Percentiles rank a stretch among this genome's conserved stretches.
These are phyloP conservation scores for Clarireedia paspali DNA, from an alignment of 2,329 filamentous ascomycete genomes.

Conservation along the genomic window DNA sequence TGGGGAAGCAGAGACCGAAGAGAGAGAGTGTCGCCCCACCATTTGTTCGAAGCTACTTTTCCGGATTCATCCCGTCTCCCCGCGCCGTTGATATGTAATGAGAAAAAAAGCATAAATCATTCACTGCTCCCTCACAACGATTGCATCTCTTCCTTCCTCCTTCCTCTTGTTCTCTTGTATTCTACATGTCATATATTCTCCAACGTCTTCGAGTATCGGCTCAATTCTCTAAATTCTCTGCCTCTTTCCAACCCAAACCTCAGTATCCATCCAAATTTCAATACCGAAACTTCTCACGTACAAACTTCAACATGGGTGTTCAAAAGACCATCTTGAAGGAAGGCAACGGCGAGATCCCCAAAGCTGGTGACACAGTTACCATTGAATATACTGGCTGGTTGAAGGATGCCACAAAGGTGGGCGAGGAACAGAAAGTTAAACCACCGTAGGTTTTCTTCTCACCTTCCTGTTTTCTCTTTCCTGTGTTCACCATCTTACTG, in stretches of 20 bases:
- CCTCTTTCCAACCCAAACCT: background rate
- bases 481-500: background rate
- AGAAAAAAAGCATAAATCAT: slow-evolving; percentile 9
- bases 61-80: background rate
- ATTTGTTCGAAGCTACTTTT: background rate
- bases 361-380: slow-evolving; percentile 62
- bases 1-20: too few relatives aligned
- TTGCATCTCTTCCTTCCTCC: background rate
- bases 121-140: background rate
- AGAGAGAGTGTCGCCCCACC: background rate
- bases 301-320: slow-evolving; percentile 55
- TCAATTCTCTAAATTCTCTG: slow-evolving; percentile 4
- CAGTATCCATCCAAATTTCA: slow-evolving; percentile 5
- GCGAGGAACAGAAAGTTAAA: slow-evolving; percentile 48
- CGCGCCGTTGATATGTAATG: background rate
- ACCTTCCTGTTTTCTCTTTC: background rate
- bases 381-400: slow-evolving; percentile 92
- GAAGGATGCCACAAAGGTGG: slow-evolving; percentile 58
- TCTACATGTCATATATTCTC: slow-evolving; percentile 12
- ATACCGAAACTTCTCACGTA: slow-evolving; percentile 22
- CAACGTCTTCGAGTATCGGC: slow-evolving; percentile 3
- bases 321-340: slow-evolving; percentile 54
- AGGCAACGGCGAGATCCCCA: slow-evolving; percentile 54
- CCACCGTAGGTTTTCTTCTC: background rate
- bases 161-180: background rate